A percentile compares a stretch with the other conserved stretches of the same genome.
phyloP scores from a whole-genome alignment of 2,329 filamentous ascomycete genomes.

The Cytospora piceicola region DNA sequence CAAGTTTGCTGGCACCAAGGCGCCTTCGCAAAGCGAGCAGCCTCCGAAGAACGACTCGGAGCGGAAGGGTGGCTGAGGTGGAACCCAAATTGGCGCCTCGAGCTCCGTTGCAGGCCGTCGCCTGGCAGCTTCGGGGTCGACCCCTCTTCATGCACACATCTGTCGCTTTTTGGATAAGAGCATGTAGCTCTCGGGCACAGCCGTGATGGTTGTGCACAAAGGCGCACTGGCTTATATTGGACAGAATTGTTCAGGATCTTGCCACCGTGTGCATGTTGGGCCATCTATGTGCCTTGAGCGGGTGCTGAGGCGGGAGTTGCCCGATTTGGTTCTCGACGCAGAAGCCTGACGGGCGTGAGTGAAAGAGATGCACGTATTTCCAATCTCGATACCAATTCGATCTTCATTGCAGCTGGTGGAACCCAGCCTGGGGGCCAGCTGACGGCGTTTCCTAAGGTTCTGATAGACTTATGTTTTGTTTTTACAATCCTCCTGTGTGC shows the following conservation, averaged over 20 bases:
- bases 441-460: conserved; percentile 10
- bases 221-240: conserved; percentile 33
- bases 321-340: conserved; percentile 23
- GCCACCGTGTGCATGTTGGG: conserved; percentile 20
- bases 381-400: conserved; percentile 12
- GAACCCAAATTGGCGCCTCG: background rate
- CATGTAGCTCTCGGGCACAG: conserved; percentile 8
- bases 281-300: conserved; percentile 27
- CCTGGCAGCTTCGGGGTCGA: background rate
- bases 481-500: conserved; percentile 7
- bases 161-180: conserved; percentile 30
- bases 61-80: conserved; percentile 63
- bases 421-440: conserved; percentile 2
- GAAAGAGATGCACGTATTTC: conserved; percentile 1
- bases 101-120: background rate
- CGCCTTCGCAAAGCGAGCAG: conserved; percentile 53
- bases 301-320: conserved; percentile 22
- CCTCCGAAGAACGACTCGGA: conserved; percentile 62
- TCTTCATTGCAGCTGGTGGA: conserved; percentile 8
- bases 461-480: conserved; percentile 13
- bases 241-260: conserved; percentile 34
- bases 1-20: conserved; percentile 50
- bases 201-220: conserved; percentile 1
- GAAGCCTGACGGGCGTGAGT: conserved; percentile 8
- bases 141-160: background rate